Conservation (phyloP, 208 protist genomes). For the Trypanosoma avium region DNA sequence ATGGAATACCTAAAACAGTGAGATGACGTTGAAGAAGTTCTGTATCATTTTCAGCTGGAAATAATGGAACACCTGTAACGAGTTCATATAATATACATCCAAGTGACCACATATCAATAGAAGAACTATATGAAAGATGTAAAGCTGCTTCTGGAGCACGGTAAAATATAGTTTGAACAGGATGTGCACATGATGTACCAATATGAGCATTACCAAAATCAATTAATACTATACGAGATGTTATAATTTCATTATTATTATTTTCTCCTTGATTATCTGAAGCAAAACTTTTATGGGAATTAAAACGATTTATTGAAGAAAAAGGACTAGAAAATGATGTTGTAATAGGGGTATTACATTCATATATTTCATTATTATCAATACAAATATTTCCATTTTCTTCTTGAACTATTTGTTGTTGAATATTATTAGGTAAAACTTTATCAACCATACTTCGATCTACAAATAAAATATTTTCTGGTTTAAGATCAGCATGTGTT, state of each 20-base stretch:
- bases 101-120: conserved; percentile 78
- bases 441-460: conserved; percentile 18
- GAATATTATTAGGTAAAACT: neutral
- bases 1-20: conserved; percentile 38
- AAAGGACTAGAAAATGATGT: too few relatives aligned
- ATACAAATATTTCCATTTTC: neutral
- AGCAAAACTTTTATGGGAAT: neutral
- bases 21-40: conserved; percentile 39
- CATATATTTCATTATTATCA: neutral
- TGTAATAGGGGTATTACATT: too few relatives aligned
- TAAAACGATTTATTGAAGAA: neutral
- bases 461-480: conserved; percentile 81
- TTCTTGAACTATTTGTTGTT: neutral
- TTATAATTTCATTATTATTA: conserved; percentile 25
- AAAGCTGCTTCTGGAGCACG: conserved; percentile 95
- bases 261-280: neutral
- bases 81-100: conserved; percentile 61
- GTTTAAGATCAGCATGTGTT: conserved; percentile 96
- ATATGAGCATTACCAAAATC: conserved; percentile 95
- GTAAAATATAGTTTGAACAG: conserved; percentile 95
- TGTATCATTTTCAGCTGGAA: conserved; percentile 38
- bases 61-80: conserved; percentile 38
- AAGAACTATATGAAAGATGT: conserved; percentile 48
- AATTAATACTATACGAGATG: conserved; percentile 93
- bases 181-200: conserved; percentile 90